Percentiles rank a stretch among this genome's conserved stretches.
Evolutionary conservation across 108 stramenopile genomes (phyloP).

Genomic region (Nitzschia putrida): DNA sequence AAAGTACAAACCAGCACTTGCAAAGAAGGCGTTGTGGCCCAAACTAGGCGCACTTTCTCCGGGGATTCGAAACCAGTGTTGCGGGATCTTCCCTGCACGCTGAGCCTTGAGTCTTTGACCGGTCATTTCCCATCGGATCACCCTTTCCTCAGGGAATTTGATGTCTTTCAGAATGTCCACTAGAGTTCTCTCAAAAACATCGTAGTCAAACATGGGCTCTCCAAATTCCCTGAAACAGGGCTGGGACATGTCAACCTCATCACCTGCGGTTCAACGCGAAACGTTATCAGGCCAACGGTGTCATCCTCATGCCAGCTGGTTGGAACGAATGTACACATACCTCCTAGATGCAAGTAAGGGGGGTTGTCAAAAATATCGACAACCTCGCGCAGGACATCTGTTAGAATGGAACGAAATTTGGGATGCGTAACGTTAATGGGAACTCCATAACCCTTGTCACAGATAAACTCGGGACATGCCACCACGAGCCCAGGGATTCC

Average conservation of each 20-base stretch:
- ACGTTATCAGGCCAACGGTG: background rate
- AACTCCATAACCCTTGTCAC: conserved; percentile 48
- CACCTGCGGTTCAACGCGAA: conserved; percentile 7
- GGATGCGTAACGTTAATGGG: conserved; percentile 47
- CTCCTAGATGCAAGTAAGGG: conserved; percentile 54
- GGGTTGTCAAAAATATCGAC: conserved; percentile 47
- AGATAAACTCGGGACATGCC: conserved; percentile 42
- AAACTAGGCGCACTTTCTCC: background rate
- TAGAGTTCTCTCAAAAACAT: conserved; percentile 12
- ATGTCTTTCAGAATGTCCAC: conserved; percentile 17
- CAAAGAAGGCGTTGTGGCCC: conserved; percentile 9
- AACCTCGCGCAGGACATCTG: conserved; percentile 38
- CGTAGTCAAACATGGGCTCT: conserved; percentile 24
- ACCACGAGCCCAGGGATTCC: conserved; percentile 47
- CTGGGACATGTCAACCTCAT: conserved; percentile 36
- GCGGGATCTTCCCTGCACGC: conserved; percentile 25
- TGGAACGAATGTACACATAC: background rate
- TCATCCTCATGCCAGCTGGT: no score
- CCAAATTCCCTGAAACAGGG: conserved; percentile 45
- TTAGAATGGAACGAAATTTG: conserved; percentile 21
- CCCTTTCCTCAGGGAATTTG: conserved; percentile 24
- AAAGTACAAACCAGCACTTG: conserved; percentile 26
- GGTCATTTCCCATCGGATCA: conserved; percentile 29
- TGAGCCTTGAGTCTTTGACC: conserved; percentile 6
- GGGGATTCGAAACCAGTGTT: conserved; percentile 22